Conservation (phyloP, 2,329 filamentous ascomycete species). For the Boeremia lycopersici region DNA sequence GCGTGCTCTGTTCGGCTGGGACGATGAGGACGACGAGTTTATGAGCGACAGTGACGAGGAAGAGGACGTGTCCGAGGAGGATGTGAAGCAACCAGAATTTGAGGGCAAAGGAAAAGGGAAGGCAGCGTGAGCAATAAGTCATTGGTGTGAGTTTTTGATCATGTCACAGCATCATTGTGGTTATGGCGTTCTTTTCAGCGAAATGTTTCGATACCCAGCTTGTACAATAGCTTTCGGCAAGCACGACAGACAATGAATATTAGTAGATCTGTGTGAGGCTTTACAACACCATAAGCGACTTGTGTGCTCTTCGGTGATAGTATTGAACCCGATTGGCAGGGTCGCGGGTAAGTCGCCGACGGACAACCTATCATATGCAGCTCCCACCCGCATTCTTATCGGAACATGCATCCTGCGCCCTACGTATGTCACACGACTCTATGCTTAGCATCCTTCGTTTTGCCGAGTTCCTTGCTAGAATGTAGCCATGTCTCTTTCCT, state of each 20-base stretch:
- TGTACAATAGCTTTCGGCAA: constrained; percentile 6
- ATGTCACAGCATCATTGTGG: background rate
- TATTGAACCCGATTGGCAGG: background rate
- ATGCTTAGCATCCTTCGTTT: constrained; percentile 18
- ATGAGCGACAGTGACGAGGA: constrained; percentile 56
- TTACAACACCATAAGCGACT: background rate
- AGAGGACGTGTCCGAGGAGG: constrained; percentile 47
- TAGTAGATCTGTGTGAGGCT: background rate
- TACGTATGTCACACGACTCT: constrained; percentile 23
- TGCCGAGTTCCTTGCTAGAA: constrained; percentile 17
- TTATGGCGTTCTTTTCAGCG: constrained; percentile 15
- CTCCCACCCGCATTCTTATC: constrained; percentile 26
- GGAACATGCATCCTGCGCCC: constrained; percentile 21
- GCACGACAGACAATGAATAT: background rate
- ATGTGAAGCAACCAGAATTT: constrained; percentile 30
- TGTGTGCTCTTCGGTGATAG: background rate
- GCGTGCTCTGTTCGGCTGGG: constrained; percentile 74
- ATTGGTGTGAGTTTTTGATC: background rate
- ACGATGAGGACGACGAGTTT: constrained; percentile 68
- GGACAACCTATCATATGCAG: constrained; percentile 11
- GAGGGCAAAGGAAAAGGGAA: constrained; percentile 54
- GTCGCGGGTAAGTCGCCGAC: constrained; percentile 13
- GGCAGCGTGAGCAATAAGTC: constrained; percentile 20
- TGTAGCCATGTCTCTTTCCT: constrained; percentile 13
- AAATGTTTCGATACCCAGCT: constrained; percentile 12